phyloP scores from a whole-genome alignment of 768 basidiomycete genomes.

The Glaciozyma antarctica region DNA sequence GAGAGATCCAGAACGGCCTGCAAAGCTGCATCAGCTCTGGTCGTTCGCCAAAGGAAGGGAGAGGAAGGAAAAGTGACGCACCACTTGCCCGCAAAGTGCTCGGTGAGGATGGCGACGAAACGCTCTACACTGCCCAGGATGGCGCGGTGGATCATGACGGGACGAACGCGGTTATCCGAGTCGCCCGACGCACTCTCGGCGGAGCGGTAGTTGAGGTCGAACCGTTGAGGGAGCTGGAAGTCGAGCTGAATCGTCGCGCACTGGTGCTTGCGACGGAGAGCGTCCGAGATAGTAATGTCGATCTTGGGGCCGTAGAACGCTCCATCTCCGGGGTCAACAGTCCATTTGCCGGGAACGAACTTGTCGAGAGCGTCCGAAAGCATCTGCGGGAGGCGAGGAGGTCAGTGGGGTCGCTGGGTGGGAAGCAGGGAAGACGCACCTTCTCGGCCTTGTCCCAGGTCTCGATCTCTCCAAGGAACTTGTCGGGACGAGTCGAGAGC shows the following conservation, averaged over 20 bases:
- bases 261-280: slow-evolving; percentile 85
- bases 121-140: slow-evolving; percentile 88
- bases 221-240: slow-evolving; percentile 94
- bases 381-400: slow-evolving; percentile 50
- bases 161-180: slow-evolving; percentile 49
- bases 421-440: slow-evolving; percentile 42
- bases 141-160: slow-evolving; percentile 97
- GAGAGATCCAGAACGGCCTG: slow-evolving; percentile 97
- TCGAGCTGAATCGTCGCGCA: slow-evolving; percentile 98
- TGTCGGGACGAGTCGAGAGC: slow-evolving; percentile 90
- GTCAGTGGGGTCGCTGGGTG: background rate
- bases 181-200: slow-evolving; percentile 48
- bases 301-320: slow-evolving; percentile 99
- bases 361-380: slow-evolving; percentile 72
- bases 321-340: slow-evolving; percentile 87
- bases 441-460: slow-evolving; percentile 84
- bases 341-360: slow-evolving; percentile 79
- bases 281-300: slow-evolving; percentile 91
- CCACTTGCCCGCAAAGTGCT: slow-evolving; percentile 98
- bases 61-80: slow-evolving; percentile 40
- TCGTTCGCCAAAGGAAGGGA: background rate
- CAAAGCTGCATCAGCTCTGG: slow-evolving; percentile 1
- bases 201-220: slow-evolving; percentile 79
- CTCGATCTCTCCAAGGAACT: slow-evolving; percentile 76
- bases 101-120: slow-evolving; percentile 93